Evolutionary conservation across 805 yeast genomes (phyloP).

Genomic region (Schwanniomyces occidentalis): DNA sequence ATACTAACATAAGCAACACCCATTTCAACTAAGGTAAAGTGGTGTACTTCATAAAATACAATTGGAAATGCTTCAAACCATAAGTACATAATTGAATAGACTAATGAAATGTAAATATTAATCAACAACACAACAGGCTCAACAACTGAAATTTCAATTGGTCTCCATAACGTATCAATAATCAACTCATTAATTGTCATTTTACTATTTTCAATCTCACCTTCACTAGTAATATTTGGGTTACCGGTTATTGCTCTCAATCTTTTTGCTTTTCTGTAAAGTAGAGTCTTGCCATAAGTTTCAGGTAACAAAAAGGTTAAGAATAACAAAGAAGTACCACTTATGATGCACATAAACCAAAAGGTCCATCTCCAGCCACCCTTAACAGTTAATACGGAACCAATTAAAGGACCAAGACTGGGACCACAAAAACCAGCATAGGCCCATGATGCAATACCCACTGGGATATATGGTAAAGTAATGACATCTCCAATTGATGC

Average conservation of each 20-base stretch:
- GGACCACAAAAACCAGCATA: slow-evolving; percentile 44
- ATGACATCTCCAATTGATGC: slow-evolving; percentile 52
- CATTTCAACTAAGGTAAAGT: slow-evolving; percentile 43
- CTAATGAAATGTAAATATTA: slow-evolving; percentile 50
- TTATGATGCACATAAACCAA: slow-evolving; percentile 48
- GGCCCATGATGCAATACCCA: slow-evolving; percentile 49
- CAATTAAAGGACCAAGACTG: slow-evolving; percentile 51
- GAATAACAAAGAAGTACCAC: slow-evolving; percentile 13
- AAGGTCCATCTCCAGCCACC: slow-evolving; percentile 56
- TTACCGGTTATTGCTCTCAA: slow-evolving; percentile 52
- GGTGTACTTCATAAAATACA: slow-evolving; percentile 41
- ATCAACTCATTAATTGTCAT: slow-evolving; percentile 5
- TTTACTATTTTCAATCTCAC: slow-evolving; percentile 30
- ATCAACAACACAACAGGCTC: slow-evolving; percentile 60
- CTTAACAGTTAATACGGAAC: slow-evolving; percentile 41
- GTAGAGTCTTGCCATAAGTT: slow-evolving; percentile 45
- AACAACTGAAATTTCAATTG: slow-evolving; percentile 44
- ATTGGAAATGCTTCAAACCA: slow-evolving; percentile 63
- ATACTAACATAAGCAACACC: slow-evolving; percentile 36
- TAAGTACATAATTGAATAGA: slow-evolving; percentile 54
- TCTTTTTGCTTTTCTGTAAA: slow-evolving; percentile 49
- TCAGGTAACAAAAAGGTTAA: slow-evolving; percentile 49
- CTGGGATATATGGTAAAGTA: slow-evolving; percentile 36
- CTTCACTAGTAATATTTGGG: slow-evolving; percentile 40
- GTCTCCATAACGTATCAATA: slow-evolving; percentile 45